Conservation (phyloP, 78 protist genomes). For the Parvularia atlantis region DNA sequence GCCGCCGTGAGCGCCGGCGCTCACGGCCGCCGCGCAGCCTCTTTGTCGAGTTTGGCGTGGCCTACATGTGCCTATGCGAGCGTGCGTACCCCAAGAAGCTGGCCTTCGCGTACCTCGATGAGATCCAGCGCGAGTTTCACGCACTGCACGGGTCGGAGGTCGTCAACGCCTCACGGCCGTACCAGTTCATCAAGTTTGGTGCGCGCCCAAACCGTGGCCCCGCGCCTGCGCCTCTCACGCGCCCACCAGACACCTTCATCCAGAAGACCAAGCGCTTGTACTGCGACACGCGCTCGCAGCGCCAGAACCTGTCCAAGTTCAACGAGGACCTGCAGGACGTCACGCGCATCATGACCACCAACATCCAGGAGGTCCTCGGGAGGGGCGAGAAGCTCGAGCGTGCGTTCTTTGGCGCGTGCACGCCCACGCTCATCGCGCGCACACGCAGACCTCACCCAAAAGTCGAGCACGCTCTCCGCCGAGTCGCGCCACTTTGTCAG, state of each 20-base stretch:
- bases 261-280: conserved; percentile 45
- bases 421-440: no score
- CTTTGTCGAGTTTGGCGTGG: conserved; percentile 50
- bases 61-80: conserved; percentile 57
- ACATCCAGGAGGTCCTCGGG: conserved; percentile 64
- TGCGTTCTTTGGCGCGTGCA: no score
- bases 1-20: background rate
- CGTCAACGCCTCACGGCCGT: conserved; percentile 64
- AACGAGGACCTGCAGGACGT: conserved; percentile 51
- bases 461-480: no score
- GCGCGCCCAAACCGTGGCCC: background rate
- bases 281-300: conserved; percentile 52
- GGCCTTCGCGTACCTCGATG: conserved; percentile 62
- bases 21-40: conserved; percentile 13
- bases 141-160: conserved; percentile 43
- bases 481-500: no score
- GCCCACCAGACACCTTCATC: conserved; percentile 49
- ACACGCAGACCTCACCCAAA: no score
- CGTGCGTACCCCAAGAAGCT: conserved; percentile 61
- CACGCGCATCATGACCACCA: conserved; percentile 60
- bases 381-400: conserved; percentile 69
- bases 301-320: conserved; percentile 45
- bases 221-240: background rate
- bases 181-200: conserved; percentile 66
- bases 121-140: conserved; percentile 53